Percentiles rank a stretch among this genome's conserved stretches.
These are phyloP conservation scores for Suillus brevipes DNA, from an alignment of 768 basidiomycete species.

Conservation along the genomic window DNA sequence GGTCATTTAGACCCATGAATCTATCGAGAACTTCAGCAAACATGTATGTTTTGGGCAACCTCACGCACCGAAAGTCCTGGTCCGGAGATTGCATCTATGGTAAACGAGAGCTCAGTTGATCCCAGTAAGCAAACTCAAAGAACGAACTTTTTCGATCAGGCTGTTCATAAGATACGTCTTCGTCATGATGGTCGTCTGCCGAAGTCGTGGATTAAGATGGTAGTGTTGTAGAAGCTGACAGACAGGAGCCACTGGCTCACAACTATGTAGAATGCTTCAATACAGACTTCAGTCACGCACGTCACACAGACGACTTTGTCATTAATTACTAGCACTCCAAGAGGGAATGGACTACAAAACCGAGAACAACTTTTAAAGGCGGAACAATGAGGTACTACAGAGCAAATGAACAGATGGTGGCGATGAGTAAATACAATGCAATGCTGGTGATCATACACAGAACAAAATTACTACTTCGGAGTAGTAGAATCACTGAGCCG, in stretches of 20 bases:
- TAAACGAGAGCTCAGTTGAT: slow-evolving; percentile 10
- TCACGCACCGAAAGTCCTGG: slow-evolving; percentile 80
- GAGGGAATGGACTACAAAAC: not conserved
- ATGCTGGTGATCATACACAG: not conserved
- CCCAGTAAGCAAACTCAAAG: slow-evolving; percentile 4
- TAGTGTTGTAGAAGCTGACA: not conserved
- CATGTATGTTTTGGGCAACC: slow-evolving; percentile 17
- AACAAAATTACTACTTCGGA: not conserved
- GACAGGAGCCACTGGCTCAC: slow-evolving; percentile 24
- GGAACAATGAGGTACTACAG: not conserved
- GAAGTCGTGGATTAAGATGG: not conserved
- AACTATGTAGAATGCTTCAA: not conserved
- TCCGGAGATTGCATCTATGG: slow-evolving; percentile 84
- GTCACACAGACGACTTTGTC: not conserved
- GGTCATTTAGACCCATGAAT: slow-evolving; percentile 96
- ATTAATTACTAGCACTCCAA: not conserved
- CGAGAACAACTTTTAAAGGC: not conserved
- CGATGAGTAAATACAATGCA: not conserved
- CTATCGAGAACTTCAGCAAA: slow-evolving; percentile 41
- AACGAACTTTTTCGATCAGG: slow-evolving; percentile 73
- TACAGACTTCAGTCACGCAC: slow-evolving; percentile 6
- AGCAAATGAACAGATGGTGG: not conserved
- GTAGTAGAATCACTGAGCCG: not conserved
- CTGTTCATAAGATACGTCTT: slow-evolving; percentile 84
- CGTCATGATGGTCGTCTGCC: slow-evolving; percentile 55